phyloP scores from a whole-genome alignment of 352 stramenopile genomes.

The Phytopythium mirpurense region DNA sequence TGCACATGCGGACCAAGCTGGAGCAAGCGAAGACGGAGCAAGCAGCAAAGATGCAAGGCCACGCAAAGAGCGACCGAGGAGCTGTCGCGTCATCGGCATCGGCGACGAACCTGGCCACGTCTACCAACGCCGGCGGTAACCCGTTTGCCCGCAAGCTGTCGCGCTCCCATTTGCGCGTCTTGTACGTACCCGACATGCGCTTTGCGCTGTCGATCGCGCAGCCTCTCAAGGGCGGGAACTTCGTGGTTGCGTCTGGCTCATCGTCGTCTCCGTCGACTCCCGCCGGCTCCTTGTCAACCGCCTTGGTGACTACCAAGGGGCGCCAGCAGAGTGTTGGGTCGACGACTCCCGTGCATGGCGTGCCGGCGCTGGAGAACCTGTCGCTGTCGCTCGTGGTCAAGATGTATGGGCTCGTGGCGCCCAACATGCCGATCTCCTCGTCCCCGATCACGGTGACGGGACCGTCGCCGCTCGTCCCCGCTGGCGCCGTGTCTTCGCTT shows the following conservation, averaged over 20 bases:
- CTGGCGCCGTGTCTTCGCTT: slow-evolving; percentile 22
- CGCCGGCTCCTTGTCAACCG: slow-evolving; percentile 26
- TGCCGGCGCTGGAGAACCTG: slow-evolving; percentile 60
- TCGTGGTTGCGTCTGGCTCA: slow-evolving; percentile 23
- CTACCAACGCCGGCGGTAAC: slow-evolving; percentile 22
- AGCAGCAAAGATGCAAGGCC: slow-evolving; percentile 54
- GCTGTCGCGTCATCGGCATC: slow-evolving; percentile 14
- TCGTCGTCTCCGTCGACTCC: slow-evolving; percentile 10
- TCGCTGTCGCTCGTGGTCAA: slow-evolving; percentile 72
- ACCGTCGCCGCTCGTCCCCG: slow-evolving; percentile 21
- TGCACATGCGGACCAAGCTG: slow-evolving; percentile 88
- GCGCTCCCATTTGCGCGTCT: slow-evolving; percentile 45
- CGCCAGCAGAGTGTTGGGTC: neutral
- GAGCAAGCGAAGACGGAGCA: slow-evolving; percentile 81
- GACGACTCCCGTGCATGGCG: slow-evolving; percentile 6
- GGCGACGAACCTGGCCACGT: slow-evolving; percentile 19
- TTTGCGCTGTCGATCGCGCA: slow-evolving; percentile 53
- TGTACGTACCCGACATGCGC: slow-evolving; percentile 63
- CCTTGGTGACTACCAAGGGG: slow-evolving; percentile 28
- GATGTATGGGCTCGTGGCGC: slow-evolving; percentile 79
- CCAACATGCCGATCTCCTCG: slow-evolving; percentile 51
- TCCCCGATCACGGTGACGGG: slow-evolving; percentile 34
- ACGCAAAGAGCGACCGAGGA: slow-evolving; percentile 28
- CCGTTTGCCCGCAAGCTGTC: slow-evolving; percentile 54
- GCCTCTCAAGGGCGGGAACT: slow-evolving; percentile 36